Conservation (phyloP, 2,329 filamentous ascomycete species). For the Diaporthe ampelina region DNA sequence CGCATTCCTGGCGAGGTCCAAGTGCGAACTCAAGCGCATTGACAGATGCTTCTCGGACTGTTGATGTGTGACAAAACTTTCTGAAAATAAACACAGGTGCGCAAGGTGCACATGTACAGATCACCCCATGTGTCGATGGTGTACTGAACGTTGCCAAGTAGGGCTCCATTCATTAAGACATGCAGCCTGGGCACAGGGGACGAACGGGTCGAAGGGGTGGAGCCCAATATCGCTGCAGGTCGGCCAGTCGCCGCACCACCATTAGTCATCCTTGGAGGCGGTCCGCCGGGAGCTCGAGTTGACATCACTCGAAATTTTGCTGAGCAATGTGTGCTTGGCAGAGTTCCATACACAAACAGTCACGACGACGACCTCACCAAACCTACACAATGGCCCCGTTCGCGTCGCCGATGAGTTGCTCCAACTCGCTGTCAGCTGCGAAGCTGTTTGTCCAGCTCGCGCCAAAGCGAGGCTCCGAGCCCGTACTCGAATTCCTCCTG, state of each 20-base stretch:
- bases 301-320: conserved; percentile 38
- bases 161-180: conserved; percentile 19
- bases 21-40: background rate
- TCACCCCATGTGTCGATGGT: background rate
- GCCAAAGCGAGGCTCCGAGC: conserved; percentile 43
- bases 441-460: conserved; percentile 51
- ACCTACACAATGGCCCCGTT: conserved; percentile 13
- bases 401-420: conserved; percentile 36
- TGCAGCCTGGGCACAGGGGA: background rate
- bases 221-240: conserved; percentile 22
- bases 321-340: conserved; percentile 9
- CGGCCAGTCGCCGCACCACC: conserved; percentile 13
- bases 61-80: background rate
- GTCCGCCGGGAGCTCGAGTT: conserved; percentile 2
- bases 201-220: background rate
- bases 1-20: background rate
- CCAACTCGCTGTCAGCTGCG: conserved; percentile 46
- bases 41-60: background rate
- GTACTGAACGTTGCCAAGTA: background rate
- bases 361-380: background rate
- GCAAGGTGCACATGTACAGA: background rate
- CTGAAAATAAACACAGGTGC: background rate
- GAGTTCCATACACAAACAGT: background rate
- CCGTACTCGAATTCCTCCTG: conserved; percentile 59
- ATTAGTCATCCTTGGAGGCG: conserved; percentile 16